Conservation (phyloP, 2,329 filamentous ascomycete species). For the Raffaelea arxii region DNA sequence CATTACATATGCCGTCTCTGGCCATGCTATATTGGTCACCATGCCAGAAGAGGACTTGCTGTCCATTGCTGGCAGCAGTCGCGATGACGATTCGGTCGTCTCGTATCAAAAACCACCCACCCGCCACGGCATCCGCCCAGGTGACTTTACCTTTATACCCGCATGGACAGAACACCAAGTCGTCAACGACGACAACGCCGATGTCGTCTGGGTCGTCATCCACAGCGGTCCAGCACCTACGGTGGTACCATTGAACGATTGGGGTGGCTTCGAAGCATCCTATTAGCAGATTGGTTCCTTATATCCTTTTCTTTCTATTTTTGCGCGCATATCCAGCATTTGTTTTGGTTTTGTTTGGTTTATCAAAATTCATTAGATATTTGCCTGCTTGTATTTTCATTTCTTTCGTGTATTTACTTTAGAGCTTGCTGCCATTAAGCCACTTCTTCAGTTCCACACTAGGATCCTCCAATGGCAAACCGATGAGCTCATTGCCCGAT, state of each 20-base stretch:
- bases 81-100: conserved; percentile 32
- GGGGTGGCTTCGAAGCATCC: conserved; percentile 41
- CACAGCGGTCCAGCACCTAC: conserved; percentile 51
- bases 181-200: conserved; percentile 48
- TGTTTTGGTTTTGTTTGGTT: neutral
- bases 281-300: too few species aligned
- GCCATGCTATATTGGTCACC: conserved; percentile 51
- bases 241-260: conserved; percentile 52
- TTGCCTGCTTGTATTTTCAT: neutral
- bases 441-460: conserved; percentile 8
- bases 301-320: too few species aligned
- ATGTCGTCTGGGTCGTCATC: conserved; percentile 57
- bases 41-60: conserved; percentile 28
- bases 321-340: too few species aligned
- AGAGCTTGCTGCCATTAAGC: neutral
- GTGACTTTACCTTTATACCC: conserved; percentile 63
- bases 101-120: conserved; percentile 37
- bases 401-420: neutral
- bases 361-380: neutral
- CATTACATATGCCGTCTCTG: conserved; percentile 56
- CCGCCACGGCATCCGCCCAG: conserved; percentile 46
- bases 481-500: conserved; percentile 18
- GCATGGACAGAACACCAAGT: conserved; percentile 63
- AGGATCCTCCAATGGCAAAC: conserved; percentile 13
- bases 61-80: conserved; percentile 31